A percentile compares a stretch with the other conserved stretches of the same genome.
Evolutionary conservation across 768 basidiomycete species (phyloP).

Genomic region (Cantharellus anzutake): DNA sequence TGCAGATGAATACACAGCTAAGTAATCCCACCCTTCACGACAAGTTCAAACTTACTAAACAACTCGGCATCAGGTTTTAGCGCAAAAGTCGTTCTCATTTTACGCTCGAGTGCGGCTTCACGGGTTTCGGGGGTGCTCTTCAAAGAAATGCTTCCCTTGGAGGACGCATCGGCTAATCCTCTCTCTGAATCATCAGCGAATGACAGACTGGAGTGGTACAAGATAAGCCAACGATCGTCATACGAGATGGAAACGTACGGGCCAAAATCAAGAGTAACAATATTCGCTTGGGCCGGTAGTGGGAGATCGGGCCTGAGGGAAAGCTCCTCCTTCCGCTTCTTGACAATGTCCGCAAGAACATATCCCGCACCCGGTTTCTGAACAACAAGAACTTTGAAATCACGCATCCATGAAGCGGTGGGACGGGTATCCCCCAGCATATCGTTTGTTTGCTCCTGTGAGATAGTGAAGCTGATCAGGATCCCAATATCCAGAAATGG

Average conservation of each 20-base stretch:
- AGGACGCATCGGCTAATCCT: too few relatives aligned
- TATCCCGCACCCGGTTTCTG: not conserved
- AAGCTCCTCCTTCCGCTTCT: not conserved
- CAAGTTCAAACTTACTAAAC: constrained; percentile 14
- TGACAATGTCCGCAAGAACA: not conserved
- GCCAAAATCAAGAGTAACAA: constrained; percentile 7
- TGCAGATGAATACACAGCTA: not conserved
- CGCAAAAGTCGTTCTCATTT: constrained; percentile 22
- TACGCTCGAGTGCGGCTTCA: constrained; percentile 12
- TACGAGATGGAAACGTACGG: not conserved
- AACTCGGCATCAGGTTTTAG: not conserved
- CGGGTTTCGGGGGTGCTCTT: too few relatives aligned
- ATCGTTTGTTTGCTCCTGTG: not conserved
- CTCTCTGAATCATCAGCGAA: too few relatives aligned
- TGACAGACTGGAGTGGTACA: too few relatives aligned
- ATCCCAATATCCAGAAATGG: constrained; percentile 5
- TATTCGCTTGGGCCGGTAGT: not conserved
- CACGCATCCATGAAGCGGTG: not conserved
- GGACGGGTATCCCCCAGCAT: not conserved
- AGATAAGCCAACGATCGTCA: too few relatives aligned
- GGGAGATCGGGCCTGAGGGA: not conserved
- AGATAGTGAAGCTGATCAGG: constrained; percentile 7
- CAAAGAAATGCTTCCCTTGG: too few relatives aligned
- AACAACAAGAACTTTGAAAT: not conserved
- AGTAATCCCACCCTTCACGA: not conserved